Evolutionary conservation across 805 yeast genomes (phyloP).

Genomic region (Saturnispora mendoncae): DNA sequence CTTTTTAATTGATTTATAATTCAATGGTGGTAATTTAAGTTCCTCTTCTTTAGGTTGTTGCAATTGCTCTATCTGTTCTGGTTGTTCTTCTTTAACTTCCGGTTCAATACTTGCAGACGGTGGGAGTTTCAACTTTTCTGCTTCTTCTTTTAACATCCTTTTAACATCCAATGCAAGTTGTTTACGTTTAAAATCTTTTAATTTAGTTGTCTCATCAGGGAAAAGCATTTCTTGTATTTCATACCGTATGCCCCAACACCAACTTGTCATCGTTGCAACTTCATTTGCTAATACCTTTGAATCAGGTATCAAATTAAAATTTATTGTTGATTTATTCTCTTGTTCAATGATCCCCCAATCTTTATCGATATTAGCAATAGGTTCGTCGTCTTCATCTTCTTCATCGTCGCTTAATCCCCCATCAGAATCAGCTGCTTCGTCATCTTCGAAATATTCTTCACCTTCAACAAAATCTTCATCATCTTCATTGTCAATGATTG

Average conservation of each 20-base stretch:
- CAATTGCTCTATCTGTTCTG: slow-evolving; percentile 4
- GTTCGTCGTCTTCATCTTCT: slow-evolving; percentile 7
- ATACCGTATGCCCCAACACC: slow-evolving; percentile 20
- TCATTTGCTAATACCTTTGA: slow-evolving; percentile 19
- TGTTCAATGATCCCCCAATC: slow-evolving; percentile 20
- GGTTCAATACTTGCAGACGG: neutral
- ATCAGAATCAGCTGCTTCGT: slow-evolving; percentile 9
- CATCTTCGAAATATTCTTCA: slow-evolving; percentile 10
- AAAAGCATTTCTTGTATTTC: slow-evolving; percentile 22
- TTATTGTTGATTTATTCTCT: slow-evolving; percentile 16
- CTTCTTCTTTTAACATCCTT: slow-evolving; percentile 8
- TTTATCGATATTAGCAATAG: slow-evolving; percentile 17
- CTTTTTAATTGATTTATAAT: slow-evolving; percentile 18
- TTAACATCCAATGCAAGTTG: slow-evolving; percentile 3
- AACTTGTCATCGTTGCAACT: slow-evolving; percentile 16
- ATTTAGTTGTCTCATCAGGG: slow-evolving; percentile 11
- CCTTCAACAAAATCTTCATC: slow-evolving; percentile 11
- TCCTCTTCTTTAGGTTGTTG: neutral
- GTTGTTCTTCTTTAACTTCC: neutral
- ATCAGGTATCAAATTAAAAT: slow-evolving; percentile 16
- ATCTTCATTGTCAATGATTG: slow-evolving; percentile 6
- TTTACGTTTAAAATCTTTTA: slow-evolving; percentile 6
- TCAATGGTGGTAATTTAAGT: slow-evolving; percentile 10
- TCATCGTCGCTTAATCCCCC: slow-evolving; percentile 1
- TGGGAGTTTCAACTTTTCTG: neutral